Evolutionary conservation across 78 protist genomes (phyloP).

Genomic region (slime mould (Dictyostelium discoideum)): DNA sequence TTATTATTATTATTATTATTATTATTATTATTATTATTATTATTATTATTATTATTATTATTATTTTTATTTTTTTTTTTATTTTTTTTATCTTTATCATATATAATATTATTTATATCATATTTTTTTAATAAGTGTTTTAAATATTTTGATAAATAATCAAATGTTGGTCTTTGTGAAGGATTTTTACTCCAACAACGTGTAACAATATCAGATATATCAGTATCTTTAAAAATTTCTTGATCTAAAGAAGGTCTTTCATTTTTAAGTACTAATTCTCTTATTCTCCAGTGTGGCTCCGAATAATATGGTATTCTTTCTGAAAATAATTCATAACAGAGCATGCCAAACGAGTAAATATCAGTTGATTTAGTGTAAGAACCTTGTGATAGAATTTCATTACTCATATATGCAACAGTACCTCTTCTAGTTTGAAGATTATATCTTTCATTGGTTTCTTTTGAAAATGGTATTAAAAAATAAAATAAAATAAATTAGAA

Average conservation of each 20-base stretch:
- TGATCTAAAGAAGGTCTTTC: background rate
- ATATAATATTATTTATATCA: background rate
- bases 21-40: too few relatives aligned
- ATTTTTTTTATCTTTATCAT: too few relatives aligned
- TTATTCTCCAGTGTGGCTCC: background rate
- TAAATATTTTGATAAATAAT: background rate
- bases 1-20: too few relatives aligned
- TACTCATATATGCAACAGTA: background rate
- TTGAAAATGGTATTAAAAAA: background rate
- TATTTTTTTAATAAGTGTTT: background rate
- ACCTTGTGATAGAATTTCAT: background rate
- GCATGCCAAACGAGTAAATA: background rate
- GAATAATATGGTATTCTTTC: background rate
- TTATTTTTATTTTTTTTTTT: too few relatives aligned
- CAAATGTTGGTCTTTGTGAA: background rate
- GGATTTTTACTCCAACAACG: background rate
- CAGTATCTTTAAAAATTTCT: background rate
- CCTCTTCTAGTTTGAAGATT: background rate
- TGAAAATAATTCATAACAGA: background rate
- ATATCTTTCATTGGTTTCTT: background rate
- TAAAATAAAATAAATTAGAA: background rate
- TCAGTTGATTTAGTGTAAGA: background rate
- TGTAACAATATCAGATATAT: background rate
- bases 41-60: too few relatives aligned
- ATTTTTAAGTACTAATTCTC: background rate